Evolutionary conservation across 495 filamentous ascomycete genomes (phyloP), one percentile per base, ranked within the genome.

Genomic region (Bombardia bombarda): DNA sequence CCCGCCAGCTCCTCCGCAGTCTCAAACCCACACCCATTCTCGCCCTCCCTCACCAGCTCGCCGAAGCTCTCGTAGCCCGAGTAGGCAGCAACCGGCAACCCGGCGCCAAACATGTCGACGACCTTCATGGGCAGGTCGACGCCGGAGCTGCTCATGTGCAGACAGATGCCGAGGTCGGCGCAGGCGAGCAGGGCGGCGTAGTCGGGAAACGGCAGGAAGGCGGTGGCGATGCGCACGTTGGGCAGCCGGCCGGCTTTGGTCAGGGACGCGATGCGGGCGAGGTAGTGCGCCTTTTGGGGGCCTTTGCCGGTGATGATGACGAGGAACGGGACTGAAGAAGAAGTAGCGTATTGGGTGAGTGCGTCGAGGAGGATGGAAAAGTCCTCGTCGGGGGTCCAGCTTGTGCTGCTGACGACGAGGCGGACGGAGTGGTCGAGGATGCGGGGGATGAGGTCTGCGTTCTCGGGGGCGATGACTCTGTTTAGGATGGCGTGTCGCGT

Each of bases 61-160:
- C 77, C 73, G 77, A 90, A 95, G 38, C 87, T 87, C 58, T 87
- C 78, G 52, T 90, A 96, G 7, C 72, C 74, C 17, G 67, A 72
- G 76, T 88, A 95, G 17, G 88, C 92, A 2, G 80, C 83, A 3
- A 99, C 93, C 0, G 92, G 92, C 39, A 99, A 63, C 0, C 92
- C 92, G 1, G 87, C 83, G 0, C 92, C 92, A 56, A 97, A 95
- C 86, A 99, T 92, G 54, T 99, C 92, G 5, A 99, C 90, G 7
- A 99, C 90, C 65, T 99, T 99, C 92, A 99, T 99, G 1, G 92
- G 92, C 18, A 99, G 65, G 65, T 99, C 92, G 1, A 99, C 87
- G 3, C 92, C 92, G 33, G 87, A 94, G 51, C 83, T 90, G 49
- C 86, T 93, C 41, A 77, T 93, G 62, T 99, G 92, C 37, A 99